Conservation (phyloP, 1,284 basidiomycete genomes). For the Melampsora americana region DNA sequence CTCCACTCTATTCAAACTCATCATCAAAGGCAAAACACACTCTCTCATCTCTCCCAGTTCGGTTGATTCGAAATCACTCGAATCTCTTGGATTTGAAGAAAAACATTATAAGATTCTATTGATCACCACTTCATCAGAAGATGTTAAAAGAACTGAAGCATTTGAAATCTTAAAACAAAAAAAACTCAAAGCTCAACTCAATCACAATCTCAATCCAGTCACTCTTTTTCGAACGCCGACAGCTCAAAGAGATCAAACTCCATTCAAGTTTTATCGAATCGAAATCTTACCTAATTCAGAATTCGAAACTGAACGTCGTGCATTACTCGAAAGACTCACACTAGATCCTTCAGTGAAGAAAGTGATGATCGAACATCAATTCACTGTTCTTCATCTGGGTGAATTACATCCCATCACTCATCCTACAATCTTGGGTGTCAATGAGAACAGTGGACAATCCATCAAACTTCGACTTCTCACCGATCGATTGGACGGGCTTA, state of each 20-base stretch:
- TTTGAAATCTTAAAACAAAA: background rate
- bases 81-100: conserved; percentile 10
- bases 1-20: conserved; percentile 9
- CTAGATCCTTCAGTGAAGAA: conserved; percentile 12
- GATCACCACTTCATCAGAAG: background rate
- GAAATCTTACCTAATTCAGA: conserved; percentile 5
- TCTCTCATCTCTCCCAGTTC: conserved; percentile 11
- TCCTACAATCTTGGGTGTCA: conserved; percentile 26
- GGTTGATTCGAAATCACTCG: background rate
- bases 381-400: conserved; percentile 10
- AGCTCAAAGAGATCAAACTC: background rate
- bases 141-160: background rate
- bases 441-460: conserved; percentile 17
- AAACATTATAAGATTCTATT: conserved; percentile 2
- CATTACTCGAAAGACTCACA: conserved; percentile 6
- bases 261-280: background rate
- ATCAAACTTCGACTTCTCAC: conserved; percentile 27
- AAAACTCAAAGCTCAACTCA: too few species aligned
- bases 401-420: conserved; percentile 20
- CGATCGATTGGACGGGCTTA: conserved; percentile 19
- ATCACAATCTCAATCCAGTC: conserved; percentile 13
- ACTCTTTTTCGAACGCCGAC: background rate
- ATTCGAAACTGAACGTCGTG: conserved; percentile 10
- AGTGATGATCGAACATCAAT: conserved; percentile 19
- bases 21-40: conserved; percentile 3